Conservation (phyloP, 192 early-diverging fungal species). For the Coemansia aciculifera region DNA sequence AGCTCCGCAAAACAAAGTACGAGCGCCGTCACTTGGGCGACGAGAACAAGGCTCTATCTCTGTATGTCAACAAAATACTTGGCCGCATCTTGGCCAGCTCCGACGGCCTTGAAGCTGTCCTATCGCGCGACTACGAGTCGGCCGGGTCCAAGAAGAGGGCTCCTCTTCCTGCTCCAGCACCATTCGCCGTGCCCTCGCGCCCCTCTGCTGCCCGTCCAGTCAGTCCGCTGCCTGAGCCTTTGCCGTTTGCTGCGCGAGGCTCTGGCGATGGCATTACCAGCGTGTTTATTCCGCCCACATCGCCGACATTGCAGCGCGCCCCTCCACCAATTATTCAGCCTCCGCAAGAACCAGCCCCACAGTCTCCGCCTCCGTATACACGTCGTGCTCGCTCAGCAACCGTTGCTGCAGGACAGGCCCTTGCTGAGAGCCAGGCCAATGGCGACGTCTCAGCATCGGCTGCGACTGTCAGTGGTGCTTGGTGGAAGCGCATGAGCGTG, state of each 20-base stretch:
- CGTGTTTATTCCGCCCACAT: constrained; percentile 49
- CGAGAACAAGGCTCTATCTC: constrained; percentile 65
- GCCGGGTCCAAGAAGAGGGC: constrained; percentile 11
- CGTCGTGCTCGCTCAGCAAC: constrained; percentile 48
- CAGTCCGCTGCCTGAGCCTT: constrained; percentile 13
- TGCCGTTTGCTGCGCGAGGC: constrained; percentile 24
- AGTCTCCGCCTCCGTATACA: constrained; percentile 29
- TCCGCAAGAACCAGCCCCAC: background rate
- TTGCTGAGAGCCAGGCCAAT: constrained; percentile 2
- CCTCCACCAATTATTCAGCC: background rate
- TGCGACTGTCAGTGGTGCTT: constrained; percentile 24
- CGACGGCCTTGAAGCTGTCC: constrained; percentile 47
- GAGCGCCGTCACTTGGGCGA: constrained; percentile 64
- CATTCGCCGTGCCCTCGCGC: constrained; percentile 10
- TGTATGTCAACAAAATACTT: constrained; percentile 79
- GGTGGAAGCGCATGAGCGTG: constrained; percentile 56
- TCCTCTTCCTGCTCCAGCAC: background rate
- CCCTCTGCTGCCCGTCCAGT: constrained; percentile 12
- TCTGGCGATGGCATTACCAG: constrained; percentile 54
- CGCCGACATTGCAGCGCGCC: constrained; percentile 24
- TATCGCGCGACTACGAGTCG: constrained; percentile 52
- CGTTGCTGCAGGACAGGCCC: constrained; percentile 24
- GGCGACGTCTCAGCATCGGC: constrained; percentile 15
- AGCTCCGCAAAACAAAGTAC: constrained; percentile 57
- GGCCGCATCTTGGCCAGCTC: constrained; percentile 68